A percentile compares a stretch with the other conserved stretches of the same genome.
Evolutionary conservation across 1,139 yeast species (phyloP).

Genomic region (Pichia sp.): DNA sequence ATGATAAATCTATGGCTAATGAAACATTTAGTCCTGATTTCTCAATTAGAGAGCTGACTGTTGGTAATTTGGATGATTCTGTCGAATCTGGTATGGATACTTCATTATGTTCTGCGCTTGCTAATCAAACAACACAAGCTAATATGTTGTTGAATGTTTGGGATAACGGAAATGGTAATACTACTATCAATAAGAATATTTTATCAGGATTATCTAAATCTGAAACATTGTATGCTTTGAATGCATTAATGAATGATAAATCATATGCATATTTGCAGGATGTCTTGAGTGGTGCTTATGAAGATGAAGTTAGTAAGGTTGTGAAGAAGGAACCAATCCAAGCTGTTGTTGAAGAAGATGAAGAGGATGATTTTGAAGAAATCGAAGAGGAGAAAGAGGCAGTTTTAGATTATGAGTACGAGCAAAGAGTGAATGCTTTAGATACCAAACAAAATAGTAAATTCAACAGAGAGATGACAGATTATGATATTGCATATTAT

Average conservation of each 20-base stretch:
- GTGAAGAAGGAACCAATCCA: neutral
- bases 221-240: conserved; percentile 1
- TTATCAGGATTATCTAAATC: neutral
- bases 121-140: conserved; percentile 24
- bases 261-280: conserved; percentile 31
- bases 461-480: conserved; percentile 14
- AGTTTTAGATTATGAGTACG: neutral
- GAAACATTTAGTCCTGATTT: conserved; percentile 16
- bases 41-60: conserved; percentile 4
- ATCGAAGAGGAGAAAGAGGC: conserved; percentile 15
- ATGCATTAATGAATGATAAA: conserved; percentile 24
- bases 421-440: neutral
- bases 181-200: neutral
- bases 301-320: conserved; percentile 1
- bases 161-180: conserved; percentile 11
- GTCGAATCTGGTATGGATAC: conserved; percentile 19
- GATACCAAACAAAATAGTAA: neutral
- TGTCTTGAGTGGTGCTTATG: conserved; percentile 22
- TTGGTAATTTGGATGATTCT: conserved; percentile 6
- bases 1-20: conserved; percentile 7
- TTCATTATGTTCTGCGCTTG: conserved; percentile 24
- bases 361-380: conserved; percentile 24
- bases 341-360: conserved; percentile 3
- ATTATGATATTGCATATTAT: conserved; percentile 26
- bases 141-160: conserved; percentile 21